Base-by-base conservation (phyloP, 441 rosid genomes). In the Corymbia calophylla region DNA sequence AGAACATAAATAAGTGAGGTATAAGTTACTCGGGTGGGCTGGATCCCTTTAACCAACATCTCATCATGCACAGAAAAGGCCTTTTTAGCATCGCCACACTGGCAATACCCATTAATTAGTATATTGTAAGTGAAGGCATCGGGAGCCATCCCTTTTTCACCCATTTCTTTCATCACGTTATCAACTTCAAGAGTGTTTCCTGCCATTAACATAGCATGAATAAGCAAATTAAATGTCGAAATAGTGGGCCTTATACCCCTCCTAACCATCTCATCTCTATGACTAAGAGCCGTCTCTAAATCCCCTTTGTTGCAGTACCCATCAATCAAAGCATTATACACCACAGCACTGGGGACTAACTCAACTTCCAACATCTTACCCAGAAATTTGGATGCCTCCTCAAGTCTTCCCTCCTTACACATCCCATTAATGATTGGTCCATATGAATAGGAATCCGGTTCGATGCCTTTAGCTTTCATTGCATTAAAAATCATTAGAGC, bases 111-210 rank as follows among this genome's bases (percentile, higher is more conserved):
- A 90, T 97, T 97, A 64, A 97, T 95, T 90, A 96, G 92, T 88
- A 97, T 95, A 93, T 97, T 97, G 92, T 95, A 97, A 1, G 99
- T 96, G 85, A 97, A 93, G 88, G 95, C 90, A 94, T 97, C 98
- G 48, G 95, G 90, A 82, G 87, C 90, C n/a, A 96, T 56, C 82
- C 98, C 97, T 60, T 93, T 93, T 27, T 93, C 94, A 89, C 64
- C 90, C 96, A 98, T 95, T 84, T 96, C 98, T 66, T 91, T 94
- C 66, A 96, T 84, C 95, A 97, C 89, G 27, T 70, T 90, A 84
- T 95, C 97, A 81, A 97, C 98, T 68, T 95, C 95, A 48, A 82
- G 93, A 88, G 95, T 93, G 93, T 92, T 95, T 27, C 90, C 93
- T 89, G 96, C 97, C 96, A 98, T 92, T 89, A 96, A 96, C 44